Conservation (phyloP, 345 rosid species). For the Noccaea caerulescens region DNA sequence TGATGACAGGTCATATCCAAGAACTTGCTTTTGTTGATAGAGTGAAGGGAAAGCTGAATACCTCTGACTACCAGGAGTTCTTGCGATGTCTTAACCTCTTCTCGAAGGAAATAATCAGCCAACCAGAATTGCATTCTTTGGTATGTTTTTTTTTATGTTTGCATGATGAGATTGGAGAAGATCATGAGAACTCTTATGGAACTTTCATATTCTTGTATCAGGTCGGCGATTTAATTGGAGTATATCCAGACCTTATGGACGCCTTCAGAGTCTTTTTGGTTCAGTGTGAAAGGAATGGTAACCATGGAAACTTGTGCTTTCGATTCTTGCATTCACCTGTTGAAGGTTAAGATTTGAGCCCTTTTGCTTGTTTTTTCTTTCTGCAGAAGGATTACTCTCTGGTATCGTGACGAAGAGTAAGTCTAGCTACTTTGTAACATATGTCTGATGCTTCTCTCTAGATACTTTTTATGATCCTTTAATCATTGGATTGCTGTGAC, state of each 20-base stretch:
- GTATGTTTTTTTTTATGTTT: conserved; percentile 51
- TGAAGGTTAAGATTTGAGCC: conserved; percentile 9
- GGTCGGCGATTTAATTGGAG: conserved; percentile 79
- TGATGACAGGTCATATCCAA: conserved; percentile 64
- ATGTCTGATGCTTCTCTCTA: conserved; percentile 4
- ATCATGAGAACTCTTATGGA: conserved; percentile 12
- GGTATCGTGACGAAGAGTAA: conserved; percentile 85
- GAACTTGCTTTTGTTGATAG: conserved; percentile 82
- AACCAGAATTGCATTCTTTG: conserved; percentile 79
- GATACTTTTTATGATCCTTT: conserved; percentile 4
- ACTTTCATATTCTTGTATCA: conserved; percentile 42
- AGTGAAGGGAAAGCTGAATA: conserved; percentile 75
- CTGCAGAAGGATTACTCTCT: conserved; percentile 86
- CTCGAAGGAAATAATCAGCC: conserved; percentile 79
- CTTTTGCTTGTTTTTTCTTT: conserved; percentile 35
- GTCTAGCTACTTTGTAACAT: conserved; percentile 40
- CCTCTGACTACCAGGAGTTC: conserved; percentile 77
- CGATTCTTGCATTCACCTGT: conserved; percentile 3
- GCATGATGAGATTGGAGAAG: background rate
- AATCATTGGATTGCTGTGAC: conserved; percentile 34
- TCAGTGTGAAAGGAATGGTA: conserved; percentile 88
- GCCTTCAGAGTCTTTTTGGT: conserved; percentile 84
- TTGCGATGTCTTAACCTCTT: conserved; percentile 83
- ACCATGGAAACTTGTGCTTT: conserved; percentile 26
- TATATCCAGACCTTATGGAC: conserved; percentile 83